A percentile compares a stretch with the other conserved stretches of the same genome.
These are phyloP conservation scores for Dendrostoma leiphaemia DNA, from an alignment of 2,329 filamentous ascomycete species.

Conservation along the genomic window DNA sequence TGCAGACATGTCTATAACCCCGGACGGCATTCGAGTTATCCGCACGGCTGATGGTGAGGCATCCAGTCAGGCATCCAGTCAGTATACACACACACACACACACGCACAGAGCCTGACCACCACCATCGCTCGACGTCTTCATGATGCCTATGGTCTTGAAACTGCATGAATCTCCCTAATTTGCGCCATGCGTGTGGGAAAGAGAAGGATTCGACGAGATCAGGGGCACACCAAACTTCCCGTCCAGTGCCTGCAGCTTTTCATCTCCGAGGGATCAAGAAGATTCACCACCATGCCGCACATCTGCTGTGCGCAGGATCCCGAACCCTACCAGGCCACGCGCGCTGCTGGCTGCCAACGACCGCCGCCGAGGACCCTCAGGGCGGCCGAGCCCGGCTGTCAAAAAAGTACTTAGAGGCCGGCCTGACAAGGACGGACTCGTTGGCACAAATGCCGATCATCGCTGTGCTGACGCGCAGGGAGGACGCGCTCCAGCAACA, in stretches of 20 bases:
- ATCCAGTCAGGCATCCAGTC: no score
- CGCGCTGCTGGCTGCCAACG: conserved; percentile 3
- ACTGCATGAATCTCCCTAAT: neutral
- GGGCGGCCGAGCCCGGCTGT: conserved; percentile 4
- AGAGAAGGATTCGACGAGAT: neutral
- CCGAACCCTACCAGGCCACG: conserved; percentile 2
- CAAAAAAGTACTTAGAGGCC: neutral
- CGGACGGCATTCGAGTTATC: no score
- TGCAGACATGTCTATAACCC: no score
- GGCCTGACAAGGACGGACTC: neutral
- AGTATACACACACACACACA: no score
- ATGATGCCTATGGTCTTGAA: no score
- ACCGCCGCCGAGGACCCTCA: neutral
- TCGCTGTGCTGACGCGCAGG: neutral
- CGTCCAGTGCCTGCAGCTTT: neutral
- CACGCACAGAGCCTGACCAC: no score
- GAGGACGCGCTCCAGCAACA: neutral
- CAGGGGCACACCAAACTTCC: neutral
- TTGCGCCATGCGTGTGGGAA: neutral
- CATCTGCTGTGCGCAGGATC: neutral
- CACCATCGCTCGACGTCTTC: no score
- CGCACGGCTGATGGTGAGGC: no score
- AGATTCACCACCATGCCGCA: neutral
- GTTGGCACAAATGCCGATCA: neutral
- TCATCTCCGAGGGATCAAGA: neutral